These are phyloP conservation scores for Pelargonium myrrhifolium DNA, from an alignment of 441 rosid species.

Conservation along the genomic window DNA sequence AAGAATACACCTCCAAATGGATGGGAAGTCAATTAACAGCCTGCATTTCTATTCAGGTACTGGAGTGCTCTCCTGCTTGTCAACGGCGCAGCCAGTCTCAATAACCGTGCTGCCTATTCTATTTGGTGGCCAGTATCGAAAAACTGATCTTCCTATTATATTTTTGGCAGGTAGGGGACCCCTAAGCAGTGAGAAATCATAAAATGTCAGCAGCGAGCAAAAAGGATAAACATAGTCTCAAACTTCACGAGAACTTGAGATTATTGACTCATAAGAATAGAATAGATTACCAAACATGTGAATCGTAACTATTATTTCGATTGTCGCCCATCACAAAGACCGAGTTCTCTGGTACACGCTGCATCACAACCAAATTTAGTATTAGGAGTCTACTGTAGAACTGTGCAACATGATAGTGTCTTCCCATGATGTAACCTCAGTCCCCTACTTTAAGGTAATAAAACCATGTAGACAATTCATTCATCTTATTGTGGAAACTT, in stretches of 20 bases:
- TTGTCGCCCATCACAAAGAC: constrained; percentile 98
- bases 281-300: constrained; percentile 71
- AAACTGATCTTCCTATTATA: constrained; percentile 79
- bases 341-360: constrained; percentile 72
- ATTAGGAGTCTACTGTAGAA: background rate
- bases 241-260: background rate
- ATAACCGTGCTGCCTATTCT: constrained; percentile 60
- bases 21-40: no score
- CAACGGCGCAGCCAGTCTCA: constrained; percentile 55
- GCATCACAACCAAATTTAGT: constrained; percentile 20
- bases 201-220: background rate
- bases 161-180: constrained; percentile 86
- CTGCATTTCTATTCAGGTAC: constrained; percentile 13
- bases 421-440: background rate
- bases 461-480: background rate
- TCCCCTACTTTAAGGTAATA: background rate
- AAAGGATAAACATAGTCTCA: background rate
- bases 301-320: constrained; percentile 90
- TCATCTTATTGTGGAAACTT: background rate
- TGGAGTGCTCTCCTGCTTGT: constrained; percentile 33
- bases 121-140: constrained; percentile 90
- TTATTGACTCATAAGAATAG: constrained; percentile 9
- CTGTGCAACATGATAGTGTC: background rate
- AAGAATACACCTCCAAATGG: background rate
- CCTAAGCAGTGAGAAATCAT: constrained; percentile 34